A percentile compares a stretch with the other conserved stretches of the same genome.
phyloP scores from a whole-genome alignment of 306 rosid species.

The Sechiopsis laciniata region DNA sequence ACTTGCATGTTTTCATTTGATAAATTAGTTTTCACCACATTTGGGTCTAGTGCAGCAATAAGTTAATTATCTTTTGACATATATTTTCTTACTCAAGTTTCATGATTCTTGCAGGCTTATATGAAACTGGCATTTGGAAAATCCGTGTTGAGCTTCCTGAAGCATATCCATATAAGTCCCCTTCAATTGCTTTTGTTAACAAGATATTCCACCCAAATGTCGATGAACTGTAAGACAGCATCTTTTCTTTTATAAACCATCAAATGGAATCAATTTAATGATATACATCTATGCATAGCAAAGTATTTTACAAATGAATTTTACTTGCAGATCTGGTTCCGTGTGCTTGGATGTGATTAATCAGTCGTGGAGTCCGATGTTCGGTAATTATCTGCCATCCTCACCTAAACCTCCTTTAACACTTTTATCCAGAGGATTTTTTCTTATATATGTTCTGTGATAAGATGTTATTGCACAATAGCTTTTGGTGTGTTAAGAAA shows the following conservation, averaged over 20 bases:
- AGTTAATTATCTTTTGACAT: not conserved
- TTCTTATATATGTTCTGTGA: not conserved
- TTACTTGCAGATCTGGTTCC: slow-evolving; percentile 84
- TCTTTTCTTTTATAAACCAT: not conserved
- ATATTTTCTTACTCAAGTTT: not conserved
- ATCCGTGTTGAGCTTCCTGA: slow-evolving; percentile 96
- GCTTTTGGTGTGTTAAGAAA: not conserved
- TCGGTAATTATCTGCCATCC: slow-evolving; percentile 43
- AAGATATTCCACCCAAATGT: slow-evolving; percentile 97
- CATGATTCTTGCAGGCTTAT: slow-evolving; percentile 58
- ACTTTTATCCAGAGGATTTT: not conserved
- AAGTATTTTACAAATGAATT: not conserved
- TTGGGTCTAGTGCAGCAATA: not conserved
- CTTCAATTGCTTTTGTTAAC: slow-evolving; percentile 91
- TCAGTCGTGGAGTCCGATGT: slow-evolving; percentile 99
- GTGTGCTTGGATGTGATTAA: slow-evolving; percentile 99
- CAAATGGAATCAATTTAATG: not conserved
- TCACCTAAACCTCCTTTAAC: not conserved
- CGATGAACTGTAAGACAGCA: slow-evolving; percentile 75
- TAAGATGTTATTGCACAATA: not conserved
- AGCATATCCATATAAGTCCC: slow-evolving; percentile 98
- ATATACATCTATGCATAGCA: not conserved
- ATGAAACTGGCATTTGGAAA: slow-evolving; percentile 97
- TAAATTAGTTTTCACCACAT: not conserved
- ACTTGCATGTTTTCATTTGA: not conserved